Base-by-base conservation (phyloP, 495 filamentous ascomycete genomes). In the Lophiostoma macrostomum region DNA sequence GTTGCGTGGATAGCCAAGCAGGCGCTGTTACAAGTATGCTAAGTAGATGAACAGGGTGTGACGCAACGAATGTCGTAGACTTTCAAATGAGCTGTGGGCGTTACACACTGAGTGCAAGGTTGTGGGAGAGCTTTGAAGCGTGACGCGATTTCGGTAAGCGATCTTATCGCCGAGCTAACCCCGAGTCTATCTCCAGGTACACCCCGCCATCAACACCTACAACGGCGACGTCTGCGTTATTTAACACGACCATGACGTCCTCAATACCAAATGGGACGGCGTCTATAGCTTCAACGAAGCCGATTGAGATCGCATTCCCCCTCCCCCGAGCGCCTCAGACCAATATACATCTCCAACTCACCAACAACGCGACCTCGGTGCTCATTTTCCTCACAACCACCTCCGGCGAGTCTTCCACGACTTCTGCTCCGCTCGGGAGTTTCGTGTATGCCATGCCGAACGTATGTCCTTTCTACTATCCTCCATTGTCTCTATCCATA, bases 391-490 rank as follows among this genome's bases (percentile, higher is more conserved):
- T 96, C 34, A 86, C 88, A 0, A 90, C 86, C 0, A 79, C 83
- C 5, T 74, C 79, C 2, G 72, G 80, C 18, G 86, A 85, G 3
- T 24, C 60, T 1, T 32, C 42, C 2, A 69, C 71, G n/a, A n/a
- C n/a, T 4, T 67, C 71, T 11, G 63, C 71, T 13, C 66, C 81
- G 0, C 69, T 91, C 52, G 87, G 87, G 7, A 91, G 87, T 50
- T 93, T 97, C 66, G 86, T 97, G 36, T 96, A 95, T 67, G 86
- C 93, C 18, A 80, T 96, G 67, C 91, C 91, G 22, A 85, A 94
- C 71, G 90, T 95, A 71, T 63, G 79, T 72, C 16, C 23, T 31
- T 27, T 29, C 14, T n/a, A 16, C 27, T 18, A 18, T n/a, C 24
- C 4, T 12, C 12, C 25, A 20, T 19, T 18, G 19, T 3, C 16